Base-by-base conservation (phyloP, 257 asterid species). In the Lavandula angustifolia region DNA sequence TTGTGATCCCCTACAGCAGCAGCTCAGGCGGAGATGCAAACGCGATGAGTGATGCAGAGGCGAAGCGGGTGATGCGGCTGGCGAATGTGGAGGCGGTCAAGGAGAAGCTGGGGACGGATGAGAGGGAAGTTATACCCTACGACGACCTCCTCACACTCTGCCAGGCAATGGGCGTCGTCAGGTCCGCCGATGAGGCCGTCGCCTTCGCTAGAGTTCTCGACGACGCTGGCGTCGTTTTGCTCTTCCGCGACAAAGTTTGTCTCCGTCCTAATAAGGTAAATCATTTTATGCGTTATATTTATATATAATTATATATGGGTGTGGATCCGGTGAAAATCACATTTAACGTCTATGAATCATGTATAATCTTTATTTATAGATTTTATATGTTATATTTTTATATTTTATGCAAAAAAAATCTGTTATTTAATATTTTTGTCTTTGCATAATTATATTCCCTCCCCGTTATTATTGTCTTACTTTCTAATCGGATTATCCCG, bases 221-320 rank as follows among this genome's bases (percentile, higher is more conserved):
- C 47, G 92, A 87, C 58, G 95, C 97, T 73, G 96, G 91, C 31
- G 82, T 91, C 17, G 78, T 87, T 62, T 78, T 87, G 82, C 79
- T 91, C 6, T 91, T 91, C 69, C 81, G 97, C 32, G 91, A 91
- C 72, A 87, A 85, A 78, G 97, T 91, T 29, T 82, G 85, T 59
- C 91, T 91, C 43, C 91, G 81, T 22, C 97, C 96, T 7, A 78
- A 91, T 37, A 91, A 85, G 96, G 97, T 85, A 42, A 22, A 22
- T 22, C 27, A 22, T 22, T 2, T 22, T n/a, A n/a, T n/a, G n/a
- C n/a, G n/a, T n/a, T n/a, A 22, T 22, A 22, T 22, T 0, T 22
- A 22, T 22, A 22, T 22, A 22, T 22, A 22, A n/a, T n/a, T 22
- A 22, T 22, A 22, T 22, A 22, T 22, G 27, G n/a, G n/a, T n/a